Evolutionary conservation across 306 rosid genomes (phyloP).

Genomic region (Prunus armeniaca): DNA sequence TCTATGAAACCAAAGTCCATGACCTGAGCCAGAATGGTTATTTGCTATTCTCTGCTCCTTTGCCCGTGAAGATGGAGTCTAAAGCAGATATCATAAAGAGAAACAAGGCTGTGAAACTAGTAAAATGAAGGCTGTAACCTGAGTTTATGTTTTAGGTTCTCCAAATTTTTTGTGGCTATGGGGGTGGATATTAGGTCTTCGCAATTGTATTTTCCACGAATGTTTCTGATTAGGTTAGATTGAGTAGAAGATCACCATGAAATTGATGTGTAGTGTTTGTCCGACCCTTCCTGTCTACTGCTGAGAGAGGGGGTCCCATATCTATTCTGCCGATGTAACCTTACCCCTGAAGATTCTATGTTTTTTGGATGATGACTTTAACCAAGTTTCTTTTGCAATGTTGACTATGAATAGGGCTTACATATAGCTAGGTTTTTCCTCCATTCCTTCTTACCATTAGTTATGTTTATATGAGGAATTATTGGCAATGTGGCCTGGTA

Average conservation of each 20-base stretch:
- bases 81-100: conserved; percentile 45
- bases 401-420: neutral
- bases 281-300: neutral
- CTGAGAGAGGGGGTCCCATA: neutral
- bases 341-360: conserved; percentile 12
- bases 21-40: conserved; percentile 27
- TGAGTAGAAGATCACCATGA: conserved; percentile 18
- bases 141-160: conserved; percentile 12
- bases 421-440: too few relatives aligned
- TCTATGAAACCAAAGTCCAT: conserved; percentile 27
- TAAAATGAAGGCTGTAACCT: conserved; percentile 24
- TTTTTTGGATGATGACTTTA: conserved; percentile 2
- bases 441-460: too few relatives aligned
- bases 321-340: conserved; percentile 6
- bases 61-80: conserved; percentile 81
- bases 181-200: conserved; percentile 16
- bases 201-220: conserved; percentile 10
- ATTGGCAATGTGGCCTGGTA: neutral
- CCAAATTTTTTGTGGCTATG: conserved; percentile 18
- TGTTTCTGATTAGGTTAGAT: conserved; percentile 25
- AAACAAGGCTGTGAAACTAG: conserved; percentile 47
- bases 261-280: neutral
- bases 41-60: conserved; percentile 64
- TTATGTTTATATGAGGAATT: too few relatives aligned
- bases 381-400: neutral